Conservation (phyloP, 345 rosid genomes). For the Pistacia atlantica region DNA sequence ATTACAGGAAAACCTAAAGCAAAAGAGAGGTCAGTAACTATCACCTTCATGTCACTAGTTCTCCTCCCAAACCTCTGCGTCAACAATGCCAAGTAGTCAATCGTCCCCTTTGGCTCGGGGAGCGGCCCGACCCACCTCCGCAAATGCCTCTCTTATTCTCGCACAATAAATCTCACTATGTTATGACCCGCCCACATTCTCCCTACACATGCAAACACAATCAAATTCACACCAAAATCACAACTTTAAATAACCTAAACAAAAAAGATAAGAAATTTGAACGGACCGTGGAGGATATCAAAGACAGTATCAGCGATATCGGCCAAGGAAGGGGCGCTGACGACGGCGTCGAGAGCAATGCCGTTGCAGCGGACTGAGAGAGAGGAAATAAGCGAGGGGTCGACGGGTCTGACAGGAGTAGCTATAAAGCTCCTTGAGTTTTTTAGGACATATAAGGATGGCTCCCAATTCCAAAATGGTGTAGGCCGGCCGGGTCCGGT, state of each 20-base stretch:
- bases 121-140: constrained; percentile 60
- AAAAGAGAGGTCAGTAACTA: background rate
- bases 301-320: constrained; percentile 74
- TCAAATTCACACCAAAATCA: background rate
- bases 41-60: constrained; percentile 93
- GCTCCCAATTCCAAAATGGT: constrained; percentile 86
- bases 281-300: constrained; percentile 71
- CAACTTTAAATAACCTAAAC: background rate
- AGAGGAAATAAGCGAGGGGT: constrained; percentile 56
- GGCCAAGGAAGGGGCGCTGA: constrained; percentile 58
- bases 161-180: constrained; percentile 76
- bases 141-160: constrained; percentile 79
- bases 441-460: constrained; percentile 80
- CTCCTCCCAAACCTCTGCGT: constrained; percentile 82
- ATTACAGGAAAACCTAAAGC: too few species aligned
- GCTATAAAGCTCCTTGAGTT: constrained; percentile 63
- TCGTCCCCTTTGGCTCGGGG: constrained; percentile 74
- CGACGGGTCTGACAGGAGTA: constrained; percentile 73
- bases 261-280: too few species aligned
- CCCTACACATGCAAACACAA: constrained; percentile 33
- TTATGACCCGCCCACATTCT: constrained; percentile 98
- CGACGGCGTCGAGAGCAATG: constrained; percentile 56
- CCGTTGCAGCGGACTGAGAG: constrained; percentile 69
- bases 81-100: constrained; percentile 74
- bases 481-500: constrained; percentile 50